Conservation (phyloP, 768 basidiomycete genomes). For the Cyclocybe cylindracea region DNA sequence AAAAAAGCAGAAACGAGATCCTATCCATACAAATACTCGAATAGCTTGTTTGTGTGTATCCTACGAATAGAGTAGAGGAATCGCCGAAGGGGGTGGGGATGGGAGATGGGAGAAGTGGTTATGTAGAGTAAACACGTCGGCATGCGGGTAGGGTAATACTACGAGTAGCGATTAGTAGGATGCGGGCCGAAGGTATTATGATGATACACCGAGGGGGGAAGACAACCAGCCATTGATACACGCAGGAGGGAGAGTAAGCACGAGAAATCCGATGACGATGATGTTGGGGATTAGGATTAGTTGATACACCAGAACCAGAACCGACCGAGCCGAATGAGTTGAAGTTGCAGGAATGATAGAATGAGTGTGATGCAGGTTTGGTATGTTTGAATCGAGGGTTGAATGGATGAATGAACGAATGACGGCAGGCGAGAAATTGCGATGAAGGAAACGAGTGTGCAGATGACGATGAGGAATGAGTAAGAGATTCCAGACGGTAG, state of each 20-base stretch:
- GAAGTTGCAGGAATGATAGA: background rate
- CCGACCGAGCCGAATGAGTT: slow-evolving; percentile 7
- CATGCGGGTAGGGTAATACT: background rate
- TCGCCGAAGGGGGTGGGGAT: background rate
- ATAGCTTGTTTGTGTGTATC: slow-evolving; percentile 1
- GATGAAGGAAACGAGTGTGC: too few relatives aligned
- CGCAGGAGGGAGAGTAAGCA: slow-evolving; percentile 4
- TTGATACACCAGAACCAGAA: slow-evolving; percentile 10
- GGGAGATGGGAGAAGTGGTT: background rate
- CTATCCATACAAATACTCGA: slow-evolving; percentile 6
- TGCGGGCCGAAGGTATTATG: background rate
- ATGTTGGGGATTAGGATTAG: background rate
- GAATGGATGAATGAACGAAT: too few relatives aligned
- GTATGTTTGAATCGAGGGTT: too few relatives aligned
- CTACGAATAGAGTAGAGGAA: background rate
- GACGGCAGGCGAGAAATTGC: too few relatives aligned
- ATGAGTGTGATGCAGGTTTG: too few relatives aligned
- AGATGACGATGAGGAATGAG: too few relatives aligned
- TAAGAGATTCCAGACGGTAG: too few relatives aligned
- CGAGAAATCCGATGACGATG: background rate
- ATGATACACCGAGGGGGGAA: slow-evolving; percentile 3
- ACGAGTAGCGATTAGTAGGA: slow-evolving; percentile 3
- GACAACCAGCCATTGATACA: slow-evolving; percentile 7
- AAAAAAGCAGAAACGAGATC: background rate
- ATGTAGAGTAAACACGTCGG: background rate